Conservation (phyloP, 2,329 filamentous ascomycete genomes). For the Orbilia brochopaga region DNA sequence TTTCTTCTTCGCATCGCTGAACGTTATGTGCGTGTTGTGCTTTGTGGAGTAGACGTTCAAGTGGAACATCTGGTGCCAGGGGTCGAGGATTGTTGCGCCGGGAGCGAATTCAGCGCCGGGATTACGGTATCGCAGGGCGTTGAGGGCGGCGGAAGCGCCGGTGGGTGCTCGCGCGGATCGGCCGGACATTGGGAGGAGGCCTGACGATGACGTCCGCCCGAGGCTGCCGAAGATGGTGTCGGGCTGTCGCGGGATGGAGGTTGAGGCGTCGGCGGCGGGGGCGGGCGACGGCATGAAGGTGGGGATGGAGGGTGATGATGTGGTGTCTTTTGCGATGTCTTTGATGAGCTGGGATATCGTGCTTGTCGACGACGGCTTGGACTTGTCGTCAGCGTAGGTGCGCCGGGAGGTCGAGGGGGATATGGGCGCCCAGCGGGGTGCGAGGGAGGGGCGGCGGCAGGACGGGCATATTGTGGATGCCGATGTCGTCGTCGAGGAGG, state of each 20-base stretch:
- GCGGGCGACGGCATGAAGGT: no score
- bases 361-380: no score
- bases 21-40: slow-evolving; percentile 94
- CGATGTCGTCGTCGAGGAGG: background rate
- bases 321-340: no score
- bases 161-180: no score
- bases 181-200: no score
- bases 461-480: slow-evolving; percentile 14
- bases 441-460: slow-evolving; percentile 30
- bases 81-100: slow-evolving; percentile 39
- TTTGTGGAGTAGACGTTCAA: slow-evolving; percentile 85
- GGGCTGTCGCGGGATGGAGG: slow-evolving; percentile 9
- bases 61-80: slow-evolving; percentile 65
- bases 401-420: slow-evolving; percentile 15
- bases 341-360: background rate
- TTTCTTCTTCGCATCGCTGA: slow-evolving; percentile 79
- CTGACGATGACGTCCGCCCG: no score
- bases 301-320: no score
- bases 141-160: no score
- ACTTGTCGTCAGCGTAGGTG: slow-evolving; percentile 17
- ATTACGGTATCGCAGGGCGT: background rate
- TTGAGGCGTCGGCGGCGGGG: slow-evolving; percentile 12
- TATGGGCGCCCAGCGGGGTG: slow-evolving; percentile 2
- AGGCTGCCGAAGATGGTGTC: slow-evolving; percentile 1
- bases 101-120: slow-evolving; percentile 12